Base-by-base conservation (phyloP, 177 flowering plant species). In the Vitis hybrid region DNA sequence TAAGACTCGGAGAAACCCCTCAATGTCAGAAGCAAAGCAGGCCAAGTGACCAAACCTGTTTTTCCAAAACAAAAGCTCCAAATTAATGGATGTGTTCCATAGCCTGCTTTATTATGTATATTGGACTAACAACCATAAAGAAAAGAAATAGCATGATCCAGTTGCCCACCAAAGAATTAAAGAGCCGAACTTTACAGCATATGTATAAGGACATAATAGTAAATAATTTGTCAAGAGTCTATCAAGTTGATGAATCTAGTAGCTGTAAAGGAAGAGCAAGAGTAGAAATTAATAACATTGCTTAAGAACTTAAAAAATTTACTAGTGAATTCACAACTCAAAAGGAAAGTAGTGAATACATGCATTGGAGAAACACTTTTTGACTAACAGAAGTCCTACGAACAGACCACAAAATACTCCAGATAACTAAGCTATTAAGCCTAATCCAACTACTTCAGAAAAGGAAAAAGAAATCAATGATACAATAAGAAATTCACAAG, bases 31-130 rank as follows among this genome's bases (percentile, higher is more conserved):
- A 64, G 90, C 24, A 63, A 85, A 93, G 82, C 91, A 84, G 68
- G 91, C 82, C 71, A 91, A 75, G 77, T 93, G 97, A 73, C 97
- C 94, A 81, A 92, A 94, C 79, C 98, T 93, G 94, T 62, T 65
- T 35, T 67, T 3, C 51, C 65, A 72, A 72, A 59, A 60, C 15
- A 60, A 60, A 48, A 66, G 18, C 49, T 54, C 32, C 53, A 50
- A 27, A 27, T 27, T 27, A 27, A 27, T 3, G 30, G 30, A 27
- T 27, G 30, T 27, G 30, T 27, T 27, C 30, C 30, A 27, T 27
- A 27, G 30, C 30, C 30, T 27, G 30, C 30, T 3, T 27, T 27
- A 27, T 3, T 27, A 27, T 27, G 30, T 27, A 27, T 27, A 27
- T 27, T n/a, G 41, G 4, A 1, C 30, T 51, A 18, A 48, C 4